These are phyloP conservation scores for Podospora pseudocomata DNA, from an alignment of 495 filamentous ascomycete species.

Conservation along the genomic window DNA sequence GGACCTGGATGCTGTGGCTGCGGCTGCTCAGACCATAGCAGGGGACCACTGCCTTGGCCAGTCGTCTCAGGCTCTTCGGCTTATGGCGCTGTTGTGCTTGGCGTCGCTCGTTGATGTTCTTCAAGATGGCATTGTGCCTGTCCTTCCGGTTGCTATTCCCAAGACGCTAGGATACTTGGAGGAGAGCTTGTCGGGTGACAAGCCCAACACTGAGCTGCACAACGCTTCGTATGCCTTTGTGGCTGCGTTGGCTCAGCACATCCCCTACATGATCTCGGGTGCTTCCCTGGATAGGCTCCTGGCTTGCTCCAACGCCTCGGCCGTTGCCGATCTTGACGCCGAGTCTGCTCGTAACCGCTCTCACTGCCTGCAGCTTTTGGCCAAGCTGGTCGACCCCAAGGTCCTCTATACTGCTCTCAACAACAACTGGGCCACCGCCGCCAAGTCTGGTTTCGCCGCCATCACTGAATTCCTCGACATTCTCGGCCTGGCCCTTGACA, in stretches of 20 bases:
- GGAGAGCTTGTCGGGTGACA: constrained; percentile 52
- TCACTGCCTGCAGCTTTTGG: constrained; percentile 66
- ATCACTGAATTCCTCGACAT: constrained; percentile 63
- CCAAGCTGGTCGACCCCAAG: constrained; percentile 68
- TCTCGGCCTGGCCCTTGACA: constrained; percentile 65
- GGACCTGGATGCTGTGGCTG: constrained; percentile 60
- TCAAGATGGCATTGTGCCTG: constrained; percentile 76
- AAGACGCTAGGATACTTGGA: constrained; percentile 66
- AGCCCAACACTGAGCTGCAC: constrained; percentile 60
- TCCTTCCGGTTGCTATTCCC: constrained; percentile 71
- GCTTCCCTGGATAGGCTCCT: constrained; percentile 67
- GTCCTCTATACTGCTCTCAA: constrained; percentile 62
- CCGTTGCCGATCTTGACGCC: constrained; percentile 51
- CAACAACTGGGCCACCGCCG: constrained; percentile 63
- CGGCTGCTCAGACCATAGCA: constrained; percentile 72
- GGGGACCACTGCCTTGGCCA: constrained; percentile 70
- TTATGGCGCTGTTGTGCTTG: constrained; percentile 81
- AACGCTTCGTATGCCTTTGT: constrained; percentile 78
- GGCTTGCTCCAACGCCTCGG: constrained; percentile 63
- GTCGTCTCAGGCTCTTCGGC: constrained; percentile 64
- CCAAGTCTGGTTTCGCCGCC: constrained; percentile 55
- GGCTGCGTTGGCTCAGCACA: constrained; percentile 67
- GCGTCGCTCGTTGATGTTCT: constrained; percentile 83
- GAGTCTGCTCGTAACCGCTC: constrained; percentile 59
- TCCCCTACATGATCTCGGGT: constrained; percentile 81